A percentile compares a stretch with the other conserved stretches of the same genome.
Conservation (phyloP, 768 basidiomycete genomes). For the Russula olivacea region DNA sequence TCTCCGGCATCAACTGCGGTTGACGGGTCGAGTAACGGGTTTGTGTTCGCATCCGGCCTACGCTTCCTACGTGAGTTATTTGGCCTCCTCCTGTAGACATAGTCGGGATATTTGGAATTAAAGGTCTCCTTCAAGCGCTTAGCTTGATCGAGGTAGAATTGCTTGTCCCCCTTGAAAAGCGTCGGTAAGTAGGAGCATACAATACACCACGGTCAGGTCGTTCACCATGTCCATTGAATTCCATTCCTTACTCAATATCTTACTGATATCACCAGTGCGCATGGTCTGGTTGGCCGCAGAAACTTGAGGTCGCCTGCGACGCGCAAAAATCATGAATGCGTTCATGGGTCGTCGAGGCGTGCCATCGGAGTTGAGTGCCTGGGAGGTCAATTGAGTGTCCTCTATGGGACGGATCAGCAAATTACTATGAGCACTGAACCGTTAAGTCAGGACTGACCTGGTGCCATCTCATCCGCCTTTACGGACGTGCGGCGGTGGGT, state of each 20-base stretch:
- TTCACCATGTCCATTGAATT: conserved; percentile 68
- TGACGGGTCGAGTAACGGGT: conserved; percentile 31
- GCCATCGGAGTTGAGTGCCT: conserved; percentile 79
- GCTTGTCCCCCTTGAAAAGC: conserved; percentile 59
- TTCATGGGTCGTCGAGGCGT: conserved; percentile 91
- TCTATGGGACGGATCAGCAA: conserved; percentile 13
- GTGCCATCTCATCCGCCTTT: conserved; percentile 17
- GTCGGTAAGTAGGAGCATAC: conserved; percentile 13
- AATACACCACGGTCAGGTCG: conserved; percentile 20
- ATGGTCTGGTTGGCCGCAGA: conserved; percentile 83
- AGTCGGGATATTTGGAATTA: conserved; percentile 82
- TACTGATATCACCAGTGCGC: conserved; percentile 87
- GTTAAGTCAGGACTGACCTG: conserved; percentile 8
- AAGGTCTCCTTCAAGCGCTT: conserved; percentile 82
- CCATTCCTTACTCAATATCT: conserved; percentile 85
- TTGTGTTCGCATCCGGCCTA: conserved; percentile 34
- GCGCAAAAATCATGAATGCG: conserved; percentile 90
- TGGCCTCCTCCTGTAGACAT: conserved; percentile 81
- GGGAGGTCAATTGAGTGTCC: conserved; percentile 49
- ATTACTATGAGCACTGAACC: neutral
- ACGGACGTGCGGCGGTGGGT: conserved; percentile 9
- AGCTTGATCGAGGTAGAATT: conserved; percentile 83
- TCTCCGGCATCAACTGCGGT: conserved; percentile 34
- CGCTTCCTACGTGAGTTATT: conserved; percentile 77
- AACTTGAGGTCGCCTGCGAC: conserved; percentile 75